phyloP scores from a whole-genome alignment of 2,329 filamentous ascomycete species.

The Cadophora luteo-olivacea region DNA sequence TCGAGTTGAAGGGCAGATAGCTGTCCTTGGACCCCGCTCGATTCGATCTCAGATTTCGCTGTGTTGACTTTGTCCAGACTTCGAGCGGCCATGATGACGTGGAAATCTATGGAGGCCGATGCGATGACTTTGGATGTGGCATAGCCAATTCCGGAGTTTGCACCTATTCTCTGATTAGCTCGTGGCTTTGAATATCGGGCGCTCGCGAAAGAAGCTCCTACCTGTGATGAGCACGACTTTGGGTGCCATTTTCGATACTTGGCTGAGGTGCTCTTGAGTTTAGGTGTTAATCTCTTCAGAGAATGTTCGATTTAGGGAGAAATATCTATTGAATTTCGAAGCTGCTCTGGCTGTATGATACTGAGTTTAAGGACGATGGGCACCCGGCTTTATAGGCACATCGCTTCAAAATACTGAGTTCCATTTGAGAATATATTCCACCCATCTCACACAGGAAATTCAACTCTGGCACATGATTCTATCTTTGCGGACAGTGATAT shows the following conservation, averaged over 20 bases:
- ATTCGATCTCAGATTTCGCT: neutral
- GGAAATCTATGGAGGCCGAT: neutral
- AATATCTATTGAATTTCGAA: neutral
- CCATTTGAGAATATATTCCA: neutral
- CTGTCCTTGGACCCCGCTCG: neutral
- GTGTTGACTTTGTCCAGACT: neutral
- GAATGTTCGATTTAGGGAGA: neutral
- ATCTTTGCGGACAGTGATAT: neutral
- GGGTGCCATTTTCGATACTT: neutral
- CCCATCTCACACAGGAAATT: neutral
- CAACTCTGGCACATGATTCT: neutral
- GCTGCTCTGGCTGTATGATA: neutral
- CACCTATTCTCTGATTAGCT: neutral
- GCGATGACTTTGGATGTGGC: slow-evolving; percentile 7
- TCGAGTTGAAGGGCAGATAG: neutral
- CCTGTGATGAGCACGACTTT: neutral
- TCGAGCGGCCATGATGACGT: slow-evolving; percentile 1
- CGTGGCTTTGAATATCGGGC: neutral
- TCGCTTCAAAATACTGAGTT: neutral
- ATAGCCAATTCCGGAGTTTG: neutral
- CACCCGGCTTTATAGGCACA: neutral
- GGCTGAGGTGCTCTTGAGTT: neutral
- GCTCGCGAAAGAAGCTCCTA: neutral
- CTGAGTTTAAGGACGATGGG: neutral
- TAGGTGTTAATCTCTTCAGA: too few species aligned